Base-by-base conservation (phyloP, 2,329 filamentous ascomycete species). In the Neofusicoccum umdonicola region DNA sequence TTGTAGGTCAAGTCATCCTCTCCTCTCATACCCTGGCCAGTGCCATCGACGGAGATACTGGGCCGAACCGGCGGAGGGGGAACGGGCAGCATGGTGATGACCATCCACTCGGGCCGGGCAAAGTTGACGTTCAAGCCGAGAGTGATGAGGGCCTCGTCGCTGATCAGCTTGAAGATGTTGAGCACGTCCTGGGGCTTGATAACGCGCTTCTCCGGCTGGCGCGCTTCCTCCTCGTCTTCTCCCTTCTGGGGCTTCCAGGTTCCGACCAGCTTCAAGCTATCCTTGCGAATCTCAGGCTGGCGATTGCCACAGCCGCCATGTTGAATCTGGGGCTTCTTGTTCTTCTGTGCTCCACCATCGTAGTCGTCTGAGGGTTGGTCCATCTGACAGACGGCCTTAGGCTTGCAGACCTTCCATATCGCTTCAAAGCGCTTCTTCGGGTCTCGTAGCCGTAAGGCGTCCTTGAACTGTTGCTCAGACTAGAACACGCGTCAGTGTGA, bases 1-100 rank as follows among this genome's bases (percentile, higher is more conserved):
- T 99, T 99, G 86, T 97, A 99, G 0, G 95, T 99, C 85, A 99
- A 86, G 84, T 99, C 96, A 77, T 99, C 95, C 80, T 99, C 95
- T 75, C 95, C 95, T 68, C 95, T 90, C 83, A 94, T 89, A 68
- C 95, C 95, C 69, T 92, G 91, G 62, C 92, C 91, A 48, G 92
- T 96, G 61, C 95, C 93, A 74, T 98, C 96, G 82, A 98, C 94
- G 22, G 94, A 96, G 71, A 99, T 96, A 84, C 93, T 97, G 4
- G 95, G 95, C 63, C 95, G 90, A 42, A 99, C 96, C 3, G 95
- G 93, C 54, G 95, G 95, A 2, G 95, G 95, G 1, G 95, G 95
- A 0, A 99, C 96, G 4, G 95, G 93, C 52, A 99, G 85, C 57
- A 98, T 93, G 0, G 93, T 97, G 67, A 99, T 83, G 67, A 99